A percentile compares a stretch with the other conserved stretches of the same genome.
These are phyloP conservation scores for Xylariaceae sp. DNA, from an alignment of 2,329 filamentous ascomycete species.

Conservation along the genomic window DNA sequence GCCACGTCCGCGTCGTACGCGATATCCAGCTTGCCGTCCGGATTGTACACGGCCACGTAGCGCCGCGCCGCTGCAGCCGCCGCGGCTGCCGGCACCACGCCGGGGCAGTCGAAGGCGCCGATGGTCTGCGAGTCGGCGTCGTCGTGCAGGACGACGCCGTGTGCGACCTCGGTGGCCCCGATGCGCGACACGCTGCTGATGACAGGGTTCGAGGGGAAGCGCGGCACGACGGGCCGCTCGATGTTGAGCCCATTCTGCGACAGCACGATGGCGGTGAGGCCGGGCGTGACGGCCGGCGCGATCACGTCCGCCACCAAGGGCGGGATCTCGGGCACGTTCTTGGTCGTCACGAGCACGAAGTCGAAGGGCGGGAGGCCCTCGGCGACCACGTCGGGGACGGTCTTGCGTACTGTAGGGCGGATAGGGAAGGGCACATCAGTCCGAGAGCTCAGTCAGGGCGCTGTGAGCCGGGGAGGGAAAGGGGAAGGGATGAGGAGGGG, in stretches of 20 bases:
- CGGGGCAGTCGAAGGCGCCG: slow-evolving; percentile 38
- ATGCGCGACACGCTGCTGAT: slow-evolving; percentile 47
- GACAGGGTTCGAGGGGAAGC: slow-evolving; percentile 44
- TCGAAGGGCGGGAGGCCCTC: slow-evolving; percentile 33
- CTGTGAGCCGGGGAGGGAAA: too few species aligned
- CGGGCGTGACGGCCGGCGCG: slow-evolving; percentile 40
- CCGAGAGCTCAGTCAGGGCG: too few species aligned
- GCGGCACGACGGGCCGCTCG: slow-evolving; percentile 41
- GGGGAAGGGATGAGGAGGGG: too few species aligned
- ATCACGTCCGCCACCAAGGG: slow-evolving; percentile 43
- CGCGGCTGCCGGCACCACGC: slow-evolving; percentile 16
- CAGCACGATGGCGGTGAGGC: slow-evolving; percentile 46
- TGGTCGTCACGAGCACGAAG: slow-evolving; percentile 50
- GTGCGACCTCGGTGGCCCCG: slow-evolving; percentile 38
- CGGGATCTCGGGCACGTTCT: slow-evolving; percentile 47
- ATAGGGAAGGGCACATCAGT: too few species aligned
- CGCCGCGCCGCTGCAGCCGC: slow-evolving; percentile 29
- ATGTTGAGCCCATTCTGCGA: slow-evolving; percentile 60
- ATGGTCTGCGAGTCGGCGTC: slow-evolving; percentile 42
- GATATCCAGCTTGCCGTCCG: slow-evolving; percentile 35
- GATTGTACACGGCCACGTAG: slow-evolving; percentile 41
- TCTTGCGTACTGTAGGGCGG: slow-evolving; percentile 33
- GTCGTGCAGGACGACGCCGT: slow-evolving; percentile 44
- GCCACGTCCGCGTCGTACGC: slow-evolving; percentile 33
- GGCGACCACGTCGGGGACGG: slow-evolving; percentile 35